Base-by-base conservation (phyloP, 345 rosid species). In the Trapa incisa region DNA sequence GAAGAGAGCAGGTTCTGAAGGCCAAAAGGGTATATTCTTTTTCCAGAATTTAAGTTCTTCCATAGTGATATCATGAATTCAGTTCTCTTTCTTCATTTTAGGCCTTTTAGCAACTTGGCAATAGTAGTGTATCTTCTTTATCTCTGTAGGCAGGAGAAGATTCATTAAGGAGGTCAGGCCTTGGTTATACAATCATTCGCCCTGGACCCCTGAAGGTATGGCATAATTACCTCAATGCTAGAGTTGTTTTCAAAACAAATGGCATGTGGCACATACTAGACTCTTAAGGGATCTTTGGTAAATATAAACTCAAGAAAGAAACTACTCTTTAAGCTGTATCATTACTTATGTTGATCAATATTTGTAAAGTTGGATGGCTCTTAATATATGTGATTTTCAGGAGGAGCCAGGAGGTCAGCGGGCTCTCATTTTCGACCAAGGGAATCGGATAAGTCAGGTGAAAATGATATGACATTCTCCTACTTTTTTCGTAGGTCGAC, bases 331-430 rank as follows among this genome's bases (percentile, higher is more conserved):
- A n/a, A 22, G 17, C 60, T n/a, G 43, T n/a, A 50, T 50, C 54
- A 50, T 54, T 22, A 8, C 17, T 4, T 54, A 9, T 17, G 7
- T 22, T 1, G 60, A 64, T 39, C 7, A 17, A 6, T 38, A 22
- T 39, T 64, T 35, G 16, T 7, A 32, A 36, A 66, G 58, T 66
- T 66, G 42, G 29, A 52, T 47, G 22, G 4, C 15, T 47, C 68
- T 47, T 52, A 35, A 39, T 50, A 45, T 35, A 57, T 64, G 41
- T n/a, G 22, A 61, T 57, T 75, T 67, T 69, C 87, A 93, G 98
- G 98, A 88, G 81, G 97, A 90, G 74, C 98, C 97, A 9, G 97
- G 97, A 2, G 98, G 98, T 16, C 98, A 93, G 76, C 89, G 92
- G 60, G 97, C 98, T 62, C 92, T 93, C 50, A 84, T 94, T 78